Base-by-base conservation (phyloP, 148 eudicot species). In the Simmondsia chinensis region DNA sequence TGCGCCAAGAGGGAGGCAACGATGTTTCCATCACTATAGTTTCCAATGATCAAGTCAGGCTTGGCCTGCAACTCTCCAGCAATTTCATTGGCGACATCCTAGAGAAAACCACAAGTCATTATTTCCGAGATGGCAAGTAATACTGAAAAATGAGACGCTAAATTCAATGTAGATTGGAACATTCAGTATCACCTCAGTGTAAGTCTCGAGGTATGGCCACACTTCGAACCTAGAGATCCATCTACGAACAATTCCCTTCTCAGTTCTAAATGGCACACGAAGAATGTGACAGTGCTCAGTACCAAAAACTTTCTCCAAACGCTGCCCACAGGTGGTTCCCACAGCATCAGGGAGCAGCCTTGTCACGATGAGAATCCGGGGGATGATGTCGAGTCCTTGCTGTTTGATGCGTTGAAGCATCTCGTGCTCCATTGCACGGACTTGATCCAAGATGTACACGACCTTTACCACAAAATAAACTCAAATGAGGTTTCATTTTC, bases 201-300 rank as follows among this genome's bases (percentile, higher is more conserved):
- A 91, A 21, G 83, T 85, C 57, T 85, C 99, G 6, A 91, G 83
- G 80, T 91, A 85, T 22, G 99, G 99, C 99, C 99, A 91, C 38
- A 91, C 99, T 68, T 91, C 99, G 14, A 91, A 91, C 5, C 99
- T 73, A 20, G 99, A 91, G 53, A 91, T 91, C 99, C 99, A 91
- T 66, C 64, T 79, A 34, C 95, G 70, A 12, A 91, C 80, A 43
- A 91, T 76, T 18, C 99, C 99, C 52, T 91, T 74, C 69, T 91
- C 89, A 3, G 80, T 77, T 70, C 99, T 82, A 38, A 91, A 91
- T 43, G 99, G 99, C 5, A 91, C 95, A 30, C 99, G 77, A 53
- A 91, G 85, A 23, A 91, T 91, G 62, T 91, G 83, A 0, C 81
- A 85, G 24, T 91, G 84, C 63, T 91, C 95, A 1, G 99, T 65